Evolutionary conservation across 1,284 basidiomycete species (phyloP).

Genomic region (Rugosomyces carneus): DNA sequence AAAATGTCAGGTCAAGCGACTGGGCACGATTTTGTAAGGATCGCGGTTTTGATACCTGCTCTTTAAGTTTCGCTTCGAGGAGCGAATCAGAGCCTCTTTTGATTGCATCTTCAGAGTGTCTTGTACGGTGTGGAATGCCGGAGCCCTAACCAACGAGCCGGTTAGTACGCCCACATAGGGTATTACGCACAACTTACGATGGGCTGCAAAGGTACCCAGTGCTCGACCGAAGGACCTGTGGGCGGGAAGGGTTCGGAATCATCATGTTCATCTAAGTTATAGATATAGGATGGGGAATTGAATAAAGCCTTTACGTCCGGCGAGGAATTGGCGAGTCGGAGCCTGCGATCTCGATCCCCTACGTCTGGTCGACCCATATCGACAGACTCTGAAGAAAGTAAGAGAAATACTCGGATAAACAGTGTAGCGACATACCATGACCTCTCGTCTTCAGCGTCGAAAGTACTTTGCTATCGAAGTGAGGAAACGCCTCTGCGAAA

Average conservation of each 20-base stretch:
- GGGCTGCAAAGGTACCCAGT: conserved; percentile 72
- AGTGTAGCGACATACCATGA: conserved; percentile 43
- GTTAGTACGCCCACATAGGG: conserved; percentile 6
- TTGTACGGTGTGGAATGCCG: conserved; percentile 55
- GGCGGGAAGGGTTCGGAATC: conserved; percentile 51
- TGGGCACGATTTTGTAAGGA: conserved; percentile 76
- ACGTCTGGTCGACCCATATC: conserved; percentile 67
- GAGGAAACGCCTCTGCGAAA: conserved; percentile 92
- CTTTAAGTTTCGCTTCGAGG: conserved; percentile 81
- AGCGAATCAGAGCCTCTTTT: conserved; percentile 86
- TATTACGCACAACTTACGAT: conserved; percentile 45
- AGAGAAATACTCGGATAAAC: conserved; percentile 7
- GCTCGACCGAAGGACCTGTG: conserved; percentile 46
- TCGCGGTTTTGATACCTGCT: conserved; percentile 67
- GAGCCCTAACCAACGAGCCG: conserved; percentile 43
- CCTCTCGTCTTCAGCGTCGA: conserved; percentile 65
- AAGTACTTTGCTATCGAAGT: conserved; percentile 93
- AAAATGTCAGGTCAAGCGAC: conserved; percentile 74
- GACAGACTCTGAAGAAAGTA: conserved; percentile 52
- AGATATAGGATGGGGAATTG: conserved; percentile 73
- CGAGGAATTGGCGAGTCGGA: conserved; percentile 82
- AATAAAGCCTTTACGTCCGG: conserved; percentile 96
- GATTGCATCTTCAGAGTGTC: conserved; percentile 64
- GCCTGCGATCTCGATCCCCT: conserved; percentile 60
- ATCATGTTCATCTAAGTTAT: conserved; percentile 67